Evolutionary conservation across 805 yeast genomes (phyloP).

Genomic region (Candida xiaguanensis): DNA sequence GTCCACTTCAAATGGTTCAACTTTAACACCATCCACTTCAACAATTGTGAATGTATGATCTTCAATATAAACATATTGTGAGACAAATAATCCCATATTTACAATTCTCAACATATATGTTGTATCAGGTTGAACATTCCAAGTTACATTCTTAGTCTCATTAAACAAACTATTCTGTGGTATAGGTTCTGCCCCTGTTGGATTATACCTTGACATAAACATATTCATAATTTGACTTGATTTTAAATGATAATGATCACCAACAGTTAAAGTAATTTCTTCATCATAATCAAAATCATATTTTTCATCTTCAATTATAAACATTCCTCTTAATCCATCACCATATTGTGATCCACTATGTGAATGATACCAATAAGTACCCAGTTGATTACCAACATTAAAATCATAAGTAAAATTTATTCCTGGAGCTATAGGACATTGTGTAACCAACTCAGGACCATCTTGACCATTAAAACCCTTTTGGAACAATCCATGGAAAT

Average conservation of each 20-base stretch:
- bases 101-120: conserved; percentile 79
- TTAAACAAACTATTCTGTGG: conserved; percentile 80
- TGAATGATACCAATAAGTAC: conserved; percentile 69
- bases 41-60: conserved; percentile 83
- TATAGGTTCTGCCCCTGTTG: conserved; percentile 98
- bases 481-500: conserved; percentile 46
- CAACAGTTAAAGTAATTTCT: conserved; percentile 62
- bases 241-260: conserved; percentile 85
- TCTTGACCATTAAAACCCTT: conserved; percentile 38
- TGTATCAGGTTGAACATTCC: conserved; percentile 77
- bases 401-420: conserved; percentile 36
- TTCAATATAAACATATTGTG: conserved; percentile 85
- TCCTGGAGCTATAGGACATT: conserved; percentile 44
- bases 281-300: conserved; percentile 67
- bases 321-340: conserved; percentile 71
- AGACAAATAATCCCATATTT: conserved; percentile 88
- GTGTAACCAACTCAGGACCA: conserved; percentile 45
- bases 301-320: conserved; percentile 50
- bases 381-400: conserved; percentile 31
- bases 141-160: conserved; percentile 73
- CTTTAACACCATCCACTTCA: conserved; percentile 89
- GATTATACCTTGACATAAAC: conserved; percentile 75
- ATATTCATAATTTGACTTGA: conserved; percentile 47
- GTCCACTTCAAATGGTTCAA: conserved; percentile 67
- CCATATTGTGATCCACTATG: conserved; percentile 75